phyloP scores from a whole-genome alignment of 2,329 filamentous ascomycete species.

The Pyrenochaeta sp. region DNA sequence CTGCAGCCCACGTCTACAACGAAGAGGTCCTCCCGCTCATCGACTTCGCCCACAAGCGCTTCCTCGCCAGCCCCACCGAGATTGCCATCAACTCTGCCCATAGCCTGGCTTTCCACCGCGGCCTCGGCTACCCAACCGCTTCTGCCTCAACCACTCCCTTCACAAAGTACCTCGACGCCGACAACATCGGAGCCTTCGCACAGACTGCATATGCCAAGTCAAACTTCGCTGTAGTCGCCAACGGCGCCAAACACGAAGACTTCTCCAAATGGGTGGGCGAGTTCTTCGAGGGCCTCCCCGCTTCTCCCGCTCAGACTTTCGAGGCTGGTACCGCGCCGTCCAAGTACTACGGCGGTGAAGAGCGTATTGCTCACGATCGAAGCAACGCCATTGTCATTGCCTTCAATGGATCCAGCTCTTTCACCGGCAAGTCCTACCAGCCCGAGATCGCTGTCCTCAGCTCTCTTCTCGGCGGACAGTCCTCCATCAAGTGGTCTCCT shows the following conservation, averaged over 20 bases:
- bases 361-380: slow-evolving; percentile 78
- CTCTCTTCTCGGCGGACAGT: slow-evolving; percentile 87
- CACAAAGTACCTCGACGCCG: slow-evolving; percentile 80
- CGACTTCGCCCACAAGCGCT: slow-evolving; percentile 76
- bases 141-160: slow-evolving; percentile 75
- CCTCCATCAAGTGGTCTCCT: slow-evolving; percentile 92
- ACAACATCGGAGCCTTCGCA: slow-evolving; percentile 78
- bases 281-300: slow-evolving; percentile 81
- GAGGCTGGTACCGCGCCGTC: slow-evolving; percentile 67
- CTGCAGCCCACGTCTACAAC: slow-evolving; percentile 82
- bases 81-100: slow-evolving; percentile 88
- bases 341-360: slow-evolving; percentile 95
- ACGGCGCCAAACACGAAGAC: slow-evolving; percentile 78
- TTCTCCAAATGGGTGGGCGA: slow-evolving; percentile 89
- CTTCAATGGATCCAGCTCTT: slow-evolving; percentile 87
- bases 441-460: slow-evolving; percentile 88
- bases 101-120: slow-evolving; percentile 87
- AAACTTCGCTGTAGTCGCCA: slow-evolving; percentile 90
- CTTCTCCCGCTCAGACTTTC: slow-evolving; percentile 51
- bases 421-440: slow-evolving; percentile 77
- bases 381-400: slow-evolving; percentile 88
- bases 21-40: slow-evolving; percentile 85
- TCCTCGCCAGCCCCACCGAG: slow-evolving; percentile 68
- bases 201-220: slow-evolving; percentile 82
- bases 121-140: slow-evolving; percentile 81